A percentile compares a stretch with the other conserved stretches of the same genome.
These are phyloP conservation scores for Blumeria graminis DNA, from an alignment of 2,329 filamentous ascomycete species.

Conservation along the genomic window DNA sequence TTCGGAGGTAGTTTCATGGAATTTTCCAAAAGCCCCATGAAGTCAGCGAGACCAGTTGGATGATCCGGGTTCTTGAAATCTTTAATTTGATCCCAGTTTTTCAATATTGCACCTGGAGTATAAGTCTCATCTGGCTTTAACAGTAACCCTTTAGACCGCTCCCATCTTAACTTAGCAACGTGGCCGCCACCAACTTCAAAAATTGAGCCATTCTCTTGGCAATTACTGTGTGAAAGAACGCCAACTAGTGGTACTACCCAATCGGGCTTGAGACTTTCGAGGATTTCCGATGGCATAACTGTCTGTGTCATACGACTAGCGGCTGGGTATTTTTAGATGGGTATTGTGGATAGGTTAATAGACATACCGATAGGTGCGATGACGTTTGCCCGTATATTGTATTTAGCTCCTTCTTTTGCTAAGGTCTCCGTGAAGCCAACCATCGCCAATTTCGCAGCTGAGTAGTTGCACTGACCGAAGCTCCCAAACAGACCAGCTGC, in stretches of 20 bases:
- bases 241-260: slow-evolving; percentile 91
- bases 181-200: slow-evolving; percentile 89
- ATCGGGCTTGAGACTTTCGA: slow-evolving; percentile 54
- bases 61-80: slow-evolving; percentile 72
- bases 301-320: slow-evolving; percentile 91
- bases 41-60: slow-evolving; percentile 67
- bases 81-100: slow-evolving; percentile 70
- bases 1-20: slow-evolving; percentile 55
- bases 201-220: slow-evolving; percentile 60
- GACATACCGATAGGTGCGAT: slow-evolving; percentile 53
- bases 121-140: slow-evolving; percentile 73
- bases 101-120: slow-evolving; percentile 67
- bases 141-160: slow-evolving; percentile 70
- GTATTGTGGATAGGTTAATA: background rate
- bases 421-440: slow-evolving; percentile 96
- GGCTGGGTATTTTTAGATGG: slow-evolving; percentile 23
- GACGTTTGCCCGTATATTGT: slow-evolving; percentile 89
- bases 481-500: slow-evolving; percentile 85
- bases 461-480: slow-evolving; percentile 94
- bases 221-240: slow-evolving; percentile 66
- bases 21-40: slow-evolving; percentile 63
- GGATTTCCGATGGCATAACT: slow-evolving; percentile 80
- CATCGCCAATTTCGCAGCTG: slow-evolving; percentile 81
- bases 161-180: slow-evolving; percentile 83
- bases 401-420: slow-evolving; percentile 91